phyloP scores from a whole-genome alignment of 805 yeast species.

The Ogataea parapolymorpha region DNA sequence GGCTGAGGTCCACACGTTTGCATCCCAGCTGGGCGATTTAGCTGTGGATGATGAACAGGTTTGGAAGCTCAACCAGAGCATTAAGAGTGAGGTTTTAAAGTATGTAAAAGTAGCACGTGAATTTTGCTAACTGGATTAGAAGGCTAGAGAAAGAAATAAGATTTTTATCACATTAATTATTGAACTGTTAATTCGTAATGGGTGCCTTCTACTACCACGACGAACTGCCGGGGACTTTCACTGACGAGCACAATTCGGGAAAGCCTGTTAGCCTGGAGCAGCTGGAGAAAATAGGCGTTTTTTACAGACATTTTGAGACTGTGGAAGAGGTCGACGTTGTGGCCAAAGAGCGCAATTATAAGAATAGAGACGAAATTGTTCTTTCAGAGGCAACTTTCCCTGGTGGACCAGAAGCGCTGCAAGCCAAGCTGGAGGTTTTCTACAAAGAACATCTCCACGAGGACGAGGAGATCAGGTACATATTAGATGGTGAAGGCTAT shows the following conservation, averaged over 20 bases:
- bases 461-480: slow-evolving; percentile 93
- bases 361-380: slow-evolving; percentile 70
- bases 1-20: slow-evolving; percentile 1
- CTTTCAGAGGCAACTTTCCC: slow-evolving; percentile 60
- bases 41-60: slow-evolving; percentile 3
- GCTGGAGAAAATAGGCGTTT: slow-evolving; percentile 62
- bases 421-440: slow-evolving; percentile 64
- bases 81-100: slow-evolving; percentile 7
- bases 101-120: slow-evolving; percentile 13
- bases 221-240: slow-evolving; percentile 52
- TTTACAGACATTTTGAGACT: slow-evolving; percentile 51
- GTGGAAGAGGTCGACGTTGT: slow-evolving; percentile 58
- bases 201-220: slow-evolving; percentile 57
- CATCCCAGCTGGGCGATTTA: not conserved
- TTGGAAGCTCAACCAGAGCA: slow-evolving; percentile 1
- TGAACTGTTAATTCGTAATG: slow-evolving; percentile 10
- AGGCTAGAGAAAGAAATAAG: not conserved
- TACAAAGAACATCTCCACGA: slow-evolving; percentile 90
- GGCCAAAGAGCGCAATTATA: slow-evolving; percentile 70
- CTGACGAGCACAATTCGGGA: slow-evolving; percentile 74
- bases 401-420: slow-evolving; percentile 56
- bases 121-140: slow-evolving; percentile 1
- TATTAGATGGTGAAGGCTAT: slow-evolving; percentile 85
- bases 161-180: slow-evolving; percentile 7
- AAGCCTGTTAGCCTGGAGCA: slow-evolving; percentile 45